These are phyloP conservation scores for Bothia castanella DNA, from an alignment of 1,284 basidiomycete genomes.

Conservation along the genomic window DNA sequence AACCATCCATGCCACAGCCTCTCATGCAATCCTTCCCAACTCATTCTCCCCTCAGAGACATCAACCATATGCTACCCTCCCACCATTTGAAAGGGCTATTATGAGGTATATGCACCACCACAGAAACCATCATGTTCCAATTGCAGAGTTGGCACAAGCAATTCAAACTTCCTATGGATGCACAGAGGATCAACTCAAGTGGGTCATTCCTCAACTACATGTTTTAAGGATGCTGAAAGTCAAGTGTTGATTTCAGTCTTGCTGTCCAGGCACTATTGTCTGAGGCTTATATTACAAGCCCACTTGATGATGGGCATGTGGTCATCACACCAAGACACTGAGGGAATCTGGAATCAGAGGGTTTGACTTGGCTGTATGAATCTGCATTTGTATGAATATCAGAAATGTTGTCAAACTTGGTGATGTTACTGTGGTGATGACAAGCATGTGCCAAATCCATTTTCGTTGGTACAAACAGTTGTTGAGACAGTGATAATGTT, in stretches of 20 bases:
- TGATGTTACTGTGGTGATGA: too few species aligned
- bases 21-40: slow-evolving; percentile 12
- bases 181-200: slow-evolving; percentile 25
- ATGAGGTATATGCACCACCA: slow-evolving; percentile 20
- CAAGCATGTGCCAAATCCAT: background rate
- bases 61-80: slow-evolving; percentile 19
- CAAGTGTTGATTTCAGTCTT: slow-evolving; percentile 8
- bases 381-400: background rate
- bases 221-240: background rate
- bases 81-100: slow-evolving; percentile 20
- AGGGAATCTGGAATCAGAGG: background rate
- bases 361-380: background rate
- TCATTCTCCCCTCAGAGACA: slow-evolving; percentile 24
- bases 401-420: too few species aligned
- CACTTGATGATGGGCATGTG: slow-evolving; percentile 29
- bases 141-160: slow-evolving; percentile 16
- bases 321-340: slow-evolving; percentile 30
- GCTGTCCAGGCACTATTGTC: slow-evolving; percentile 23
- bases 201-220: slow-evolving; percentile 5
- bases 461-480: background rate
- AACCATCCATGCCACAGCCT: background rate
- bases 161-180: slow-evolving; percentile 15
- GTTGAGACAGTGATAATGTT: slow-evolving; percentile 6
- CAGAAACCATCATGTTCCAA: slow-evolving; percentile 4
- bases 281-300: slow-evolving; percentile 33